These are phyloP conservation scores for Cydonia oblonga DNA, from an alignment of 331 rosid species.

Conservation along the genomic window DNA sequence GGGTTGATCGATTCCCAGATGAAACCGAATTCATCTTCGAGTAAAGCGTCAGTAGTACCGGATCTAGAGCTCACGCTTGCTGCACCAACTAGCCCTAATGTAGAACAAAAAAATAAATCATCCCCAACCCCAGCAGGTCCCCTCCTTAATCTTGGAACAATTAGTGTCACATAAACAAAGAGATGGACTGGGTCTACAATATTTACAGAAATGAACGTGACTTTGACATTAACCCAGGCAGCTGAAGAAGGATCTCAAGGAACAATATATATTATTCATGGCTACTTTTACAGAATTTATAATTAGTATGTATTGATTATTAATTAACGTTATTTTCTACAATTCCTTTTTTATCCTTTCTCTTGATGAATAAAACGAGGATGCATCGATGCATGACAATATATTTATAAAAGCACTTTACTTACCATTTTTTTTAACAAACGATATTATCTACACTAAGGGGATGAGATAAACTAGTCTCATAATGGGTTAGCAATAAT, in stretches of 20 bases:
- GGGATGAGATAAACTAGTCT: no score
- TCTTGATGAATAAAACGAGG: neutral
- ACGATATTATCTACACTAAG: no score
- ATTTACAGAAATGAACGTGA: neutral
- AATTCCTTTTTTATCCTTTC: neutral
- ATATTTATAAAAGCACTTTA: neutral
- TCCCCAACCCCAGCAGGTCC: slow-evolving; percentile 18
- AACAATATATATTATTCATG: no score
- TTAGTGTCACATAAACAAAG: slow-evolving; percentile 39
- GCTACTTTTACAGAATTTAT: no score
- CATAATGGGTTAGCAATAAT: no score
- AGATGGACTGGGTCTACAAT: neutral
- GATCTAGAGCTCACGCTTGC: slow-evolving; percentile 73
- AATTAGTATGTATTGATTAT: neutral
- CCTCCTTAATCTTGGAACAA: slow-evolving; percentile 38
- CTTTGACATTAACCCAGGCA: neutral
- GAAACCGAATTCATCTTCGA: slow-evolving; percentile 11
- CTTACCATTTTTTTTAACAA: no score
- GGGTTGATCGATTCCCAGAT: slow-evolving; percentile 28
- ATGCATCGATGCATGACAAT: neutral
- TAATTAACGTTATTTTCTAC: neutral
- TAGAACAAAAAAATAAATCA: slow-evolving; percentile 24
- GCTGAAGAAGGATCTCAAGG: neutral
- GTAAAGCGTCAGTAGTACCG: slow-evolving; percentile 10
- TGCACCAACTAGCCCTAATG: slow-evolving; percentile 14